Conservation (phyloP, 2,329 filamentous ascomycete species). For the Chaetomium strumarium region DNA sequence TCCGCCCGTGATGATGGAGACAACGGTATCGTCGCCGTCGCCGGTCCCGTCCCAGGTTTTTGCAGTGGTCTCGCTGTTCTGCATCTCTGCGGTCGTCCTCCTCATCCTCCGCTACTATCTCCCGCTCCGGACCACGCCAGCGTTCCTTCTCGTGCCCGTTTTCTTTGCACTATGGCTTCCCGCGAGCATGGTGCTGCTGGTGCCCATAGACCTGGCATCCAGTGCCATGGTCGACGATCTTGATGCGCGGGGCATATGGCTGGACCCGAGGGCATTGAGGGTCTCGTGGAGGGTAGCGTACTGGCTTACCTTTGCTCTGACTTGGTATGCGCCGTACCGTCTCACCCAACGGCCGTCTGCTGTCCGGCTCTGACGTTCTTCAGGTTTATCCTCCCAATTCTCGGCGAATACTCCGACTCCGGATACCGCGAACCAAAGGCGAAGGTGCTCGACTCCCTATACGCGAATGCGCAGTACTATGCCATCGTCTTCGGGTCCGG, state of each 20-base stretch:
- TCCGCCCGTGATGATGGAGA: slow-evolving; percentile 18
- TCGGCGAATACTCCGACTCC: slow-evolving; percentile 91
- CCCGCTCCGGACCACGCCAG: slow-evolving; percentile 82
- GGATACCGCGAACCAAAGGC: slow-evolving; percentile 83
- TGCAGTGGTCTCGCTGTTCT: slow-evolving; percentile 62
- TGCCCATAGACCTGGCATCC: slow-evolving; percentile 92
- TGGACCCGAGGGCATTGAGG: slow-evolving; percentile 69
- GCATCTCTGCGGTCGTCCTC: slow-evolving; percentile 71
- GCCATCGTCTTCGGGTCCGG: slow-evolving; percentile 68
- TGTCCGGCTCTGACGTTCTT: slow-evolving; percentile 14
- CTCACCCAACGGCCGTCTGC: background rate
- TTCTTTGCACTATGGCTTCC: slow-evolving; percentile 95
- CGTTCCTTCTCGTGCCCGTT: slow-evolving; percentile 83
- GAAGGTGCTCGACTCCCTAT: slow-evolving; percentile 76
- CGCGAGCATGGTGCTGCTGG: slow-evolving; percentile 81
- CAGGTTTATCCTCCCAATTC: slow-evolving; percentile 83
- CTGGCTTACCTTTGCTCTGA: slow-evolving; percentile 93
- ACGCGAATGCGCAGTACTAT: slow-evolving; percentile 84
- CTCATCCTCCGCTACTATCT: slow-evolving; percentile 85
- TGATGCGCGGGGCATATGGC: slow-evolving; percentile 74
- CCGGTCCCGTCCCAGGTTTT: slow-evolving; percentile 77
- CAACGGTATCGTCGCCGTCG: slow-evolving; percentile 32
- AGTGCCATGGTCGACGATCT: slow-evolving; percentile 68
- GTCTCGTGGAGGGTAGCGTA: slow-evolving; percentile 94
- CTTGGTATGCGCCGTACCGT: slow-evolving; percentile 57